Percentiles rank a stretch among this genome's conserved stretches.
phyloP scores from a whole-genome alignment of 768 basidiomycete genomes.

The Agrocybe pediades region DNA sequence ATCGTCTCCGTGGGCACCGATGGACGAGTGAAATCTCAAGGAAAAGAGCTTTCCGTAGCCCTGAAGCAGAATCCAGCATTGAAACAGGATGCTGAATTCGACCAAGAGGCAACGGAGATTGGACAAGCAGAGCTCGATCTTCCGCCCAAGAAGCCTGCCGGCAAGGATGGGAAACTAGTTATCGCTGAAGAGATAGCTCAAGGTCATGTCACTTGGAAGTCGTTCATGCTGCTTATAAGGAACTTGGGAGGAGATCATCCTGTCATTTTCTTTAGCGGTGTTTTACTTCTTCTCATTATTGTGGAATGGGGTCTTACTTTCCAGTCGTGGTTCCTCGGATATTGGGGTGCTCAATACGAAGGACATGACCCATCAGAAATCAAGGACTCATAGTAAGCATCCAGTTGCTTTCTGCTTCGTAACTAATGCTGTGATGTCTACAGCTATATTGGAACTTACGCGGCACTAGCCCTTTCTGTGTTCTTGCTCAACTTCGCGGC shows the following conservation, averaged over 20 bases:
- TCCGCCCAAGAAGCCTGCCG: background rate
- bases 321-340: conserved; percentile 46
- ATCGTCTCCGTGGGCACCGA: conserved; percentile 54
- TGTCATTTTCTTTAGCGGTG: conserved; percentile 32
- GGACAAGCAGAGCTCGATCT: conserved; percentile 13
- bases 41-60: conserved; percentile 36
- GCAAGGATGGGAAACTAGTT: conserved; percentile 53
- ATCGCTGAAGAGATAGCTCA: conserved; percentile 60
- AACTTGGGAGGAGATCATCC: conserved; percentile 37
- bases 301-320: conserved; percentile 26
- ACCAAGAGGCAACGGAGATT: conserved; percentile 26
- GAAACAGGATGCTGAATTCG: conserved; percentile 20
- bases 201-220: conserved; percentile 22
- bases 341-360: conserved; percentile 48
- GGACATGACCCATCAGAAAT: conserved; percentile 31
- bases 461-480: conserved; percentile 7
- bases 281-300: conserved; percentile 25
- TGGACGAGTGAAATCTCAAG: conserved; percentile 50
- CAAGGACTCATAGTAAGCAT: conserved; percentile 36
- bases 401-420: conserved; percentile 6
- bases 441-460: conserved; percentile 50
- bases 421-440: too few relatives aligned
- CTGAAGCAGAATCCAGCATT: conserved; percentile 29
- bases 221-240: conserved; percentile 36
- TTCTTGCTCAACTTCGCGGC: conserved; percentile 4